phyloP scores from a whole-genome alignment of 352 stramenopile species.

The Pythium chondricola region DNA sequence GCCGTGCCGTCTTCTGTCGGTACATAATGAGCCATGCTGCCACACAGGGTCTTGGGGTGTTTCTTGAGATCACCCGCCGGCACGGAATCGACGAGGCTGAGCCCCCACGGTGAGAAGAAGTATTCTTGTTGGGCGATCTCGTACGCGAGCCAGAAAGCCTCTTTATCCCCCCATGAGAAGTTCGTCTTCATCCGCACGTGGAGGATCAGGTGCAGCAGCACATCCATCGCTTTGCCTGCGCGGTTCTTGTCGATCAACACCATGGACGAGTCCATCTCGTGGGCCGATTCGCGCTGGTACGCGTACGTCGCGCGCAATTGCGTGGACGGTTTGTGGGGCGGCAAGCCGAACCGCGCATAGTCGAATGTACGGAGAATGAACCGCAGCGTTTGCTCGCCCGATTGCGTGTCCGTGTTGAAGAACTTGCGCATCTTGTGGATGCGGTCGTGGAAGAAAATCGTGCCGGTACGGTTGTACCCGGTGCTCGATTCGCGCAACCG shows the following conservation, averaged over 20 bases:
- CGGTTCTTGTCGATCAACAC: constrained; percentile 44
- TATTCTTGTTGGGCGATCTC: constrained; percentile 53
- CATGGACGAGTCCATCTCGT: constrained; percentile 66
- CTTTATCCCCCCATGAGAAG: constrained; percentile 58
- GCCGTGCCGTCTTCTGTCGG: constrained; percentile 15
- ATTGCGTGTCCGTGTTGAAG: constrained; percentile 9
- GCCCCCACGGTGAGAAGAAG: constrained; percentile 62
- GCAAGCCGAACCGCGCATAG: constrained; percentile 34
- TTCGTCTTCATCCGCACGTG: constrained; percentile 41
- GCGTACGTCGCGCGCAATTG: constrained; percentile 28
- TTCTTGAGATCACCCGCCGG: constrained; percentile 45
- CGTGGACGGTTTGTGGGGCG: constrained; percentile 6
- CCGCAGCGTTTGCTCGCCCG: constrained; percentile 25
- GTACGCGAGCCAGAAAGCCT: constrained; percentile 71
- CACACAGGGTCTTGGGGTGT: constrained; percentile 56
- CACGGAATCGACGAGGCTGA: constrained; percentile 40
- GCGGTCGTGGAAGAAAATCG: constrained; percentile 67
- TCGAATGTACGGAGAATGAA: constrained; percentile 45
- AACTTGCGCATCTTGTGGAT: constrained; percentile 38
- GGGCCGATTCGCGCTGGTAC: constrained; percentile 32
- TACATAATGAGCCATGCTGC: constrained; percentile 61
- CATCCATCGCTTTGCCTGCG: constrained; percentile 29
- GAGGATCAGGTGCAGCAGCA: constrained; percentile 47
- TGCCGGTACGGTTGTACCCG: constrained; percentile 44
- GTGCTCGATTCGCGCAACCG: constrained; percentile 20